Percentiles rank a stretch among this genome's conserved stretches.
Evolutionary conservation across 1,284 basidiomycete genomes (phyloP).

Genomic region (Cutaneotrichosporon sp.): DNA sequence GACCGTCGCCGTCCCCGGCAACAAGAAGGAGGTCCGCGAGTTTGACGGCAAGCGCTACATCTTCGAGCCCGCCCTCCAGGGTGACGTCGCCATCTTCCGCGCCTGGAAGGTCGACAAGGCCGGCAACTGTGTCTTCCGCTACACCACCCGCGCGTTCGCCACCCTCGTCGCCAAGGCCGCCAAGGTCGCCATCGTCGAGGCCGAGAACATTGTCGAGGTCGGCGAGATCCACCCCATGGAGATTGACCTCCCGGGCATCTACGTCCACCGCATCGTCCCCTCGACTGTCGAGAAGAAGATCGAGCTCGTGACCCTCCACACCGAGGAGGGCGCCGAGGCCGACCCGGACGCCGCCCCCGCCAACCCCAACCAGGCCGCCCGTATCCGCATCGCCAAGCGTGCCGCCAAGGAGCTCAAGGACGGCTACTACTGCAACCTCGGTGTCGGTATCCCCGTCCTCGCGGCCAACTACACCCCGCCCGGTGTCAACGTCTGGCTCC

Average conservation of each 20-base stretch:
- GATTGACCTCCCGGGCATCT: constrained; percentile 79
- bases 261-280: constrained; percentile 81
- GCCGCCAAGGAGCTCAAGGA: constrained; percentile 89
- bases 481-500: constrained; percentile 84
- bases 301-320: constrained; percentile 65
- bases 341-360: constrained; percentile 26
- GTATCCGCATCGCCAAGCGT: constrained; percentile 73
- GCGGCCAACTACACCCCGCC: constrained; percentile 79
- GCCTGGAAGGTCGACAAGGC: constrained; percentile 96
- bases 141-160: constrained; percentile 86
- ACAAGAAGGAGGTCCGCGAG: constrained; percentile 74
- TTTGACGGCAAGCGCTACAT: constrained; percentile 83
- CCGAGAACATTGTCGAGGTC: constrained; percentile 86
- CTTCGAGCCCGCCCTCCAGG: constrained; percentile 81
- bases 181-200: constrained; percentile 89
- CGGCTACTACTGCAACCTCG: constrained; percentile 78
- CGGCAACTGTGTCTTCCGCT: constrained; percentile 83
- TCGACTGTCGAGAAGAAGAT: constrained; percentile 77
- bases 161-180: constrained; percentile 86
- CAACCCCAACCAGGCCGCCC: constrained; percentile 34
- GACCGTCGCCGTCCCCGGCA: constrained; percentile 65
- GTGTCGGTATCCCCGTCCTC: constrained; percentile 86
- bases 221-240: constrained; percentile 81
- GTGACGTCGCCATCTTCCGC: constrained; percentile 84
- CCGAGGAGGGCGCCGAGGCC: constrained; percentile 29